Percentiles rank a stretch among this genome's conserved stretches.
These are phyloP conservation scores for Leishmania martiniquensis DNA, from an alignment of 208 protist genomes.

Conservation along the genomic window DNA sequence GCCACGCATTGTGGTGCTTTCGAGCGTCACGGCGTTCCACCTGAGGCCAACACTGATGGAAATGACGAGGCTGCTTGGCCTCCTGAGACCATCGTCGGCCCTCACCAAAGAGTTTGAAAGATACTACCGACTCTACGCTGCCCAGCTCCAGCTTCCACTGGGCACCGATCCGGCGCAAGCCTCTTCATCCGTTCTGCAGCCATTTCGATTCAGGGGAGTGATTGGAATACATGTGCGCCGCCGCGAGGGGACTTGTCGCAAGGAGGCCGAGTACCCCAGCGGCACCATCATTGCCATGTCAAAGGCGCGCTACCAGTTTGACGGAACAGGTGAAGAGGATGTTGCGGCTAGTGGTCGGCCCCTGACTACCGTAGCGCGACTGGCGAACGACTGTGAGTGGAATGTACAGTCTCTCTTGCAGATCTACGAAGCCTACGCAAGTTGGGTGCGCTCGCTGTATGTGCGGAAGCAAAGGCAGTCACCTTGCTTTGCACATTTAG, in stretches of 20 bases:
- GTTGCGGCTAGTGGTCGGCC: neutral
- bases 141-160: conserved; percentile 13
- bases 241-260: conserved; percentile 20
- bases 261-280: conserved; percentile 13
- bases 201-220: neutral
- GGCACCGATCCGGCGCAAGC: conserved; percentile 6
- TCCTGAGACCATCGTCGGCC: conserved; percentile 20
- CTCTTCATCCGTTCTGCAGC: conserved; percentile 20
- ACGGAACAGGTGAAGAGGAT: neutral
- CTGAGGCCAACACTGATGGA: conserved; percentile 10
- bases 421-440: neutral
- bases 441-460: neutral
- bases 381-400: conserved; percentile 23
- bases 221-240: conserved; percentile 19
- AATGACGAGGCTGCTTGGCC: conserved; percentile 20
- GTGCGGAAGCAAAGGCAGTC: neutral
- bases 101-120: conserved; percentile 19
- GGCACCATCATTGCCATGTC: conserved; percentile 8
- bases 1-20: conserved; percentile 17
- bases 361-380: conserved; percentile 9
- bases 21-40: conserved; percentile 24
- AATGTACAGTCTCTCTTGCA: conserved; percentile 7
- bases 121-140: conserved; percentile 21
- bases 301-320: conserved; percentile 8
- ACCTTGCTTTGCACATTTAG: neutral